A percentile compares a stretch with the other conserved stretches of the same genome.
Evolutionary conservation across 1,284 basidiomycete genomes (phyloP).

Genomic region (Irpex rosettiformis): DNA sequence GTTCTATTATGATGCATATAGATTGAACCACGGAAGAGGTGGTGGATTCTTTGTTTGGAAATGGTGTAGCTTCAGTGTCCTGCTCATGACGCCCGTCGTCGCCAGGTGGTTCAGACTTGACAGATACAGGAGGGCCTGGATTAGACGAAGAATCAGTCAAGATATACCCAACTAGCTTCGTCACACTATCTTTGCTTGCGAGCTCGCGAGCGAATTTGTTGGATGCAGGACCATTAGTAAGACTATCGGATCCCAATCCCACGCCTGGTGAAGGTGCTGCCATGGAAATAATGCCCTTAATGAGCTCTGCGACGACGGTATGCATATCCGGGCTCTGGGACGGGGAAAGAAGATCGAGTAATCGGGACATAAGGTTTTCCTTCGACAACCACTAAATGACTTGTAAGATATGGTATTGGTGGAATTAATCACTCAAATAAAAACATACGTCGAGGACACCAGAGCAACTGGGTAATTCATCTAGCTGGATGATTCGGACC

Average conservation of each 20-base stretch:
- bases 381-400: conserved; percentile 79
- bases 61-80: conserved; percentile 8
- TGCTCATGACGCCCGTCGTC: conserved; percentile 17
- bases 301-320: conserved; percentile 85
- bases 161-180: conserved; percentile 78
- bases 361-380: conserved; percentile 78
- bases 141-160: conserved; percentile 57
- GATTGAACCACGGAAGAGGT: conserved; percentile 88
- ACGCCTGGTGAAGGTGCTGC: conserved; percentile 85
- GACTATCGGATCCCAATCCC: conserved; percentile 55
- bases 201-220: conserved; percentile 91
- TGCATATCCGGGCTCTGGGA: conserved; percentile 78
- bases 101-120: conserved; percentile 13
- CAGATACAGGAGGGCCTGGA: conserved; percentile 9
- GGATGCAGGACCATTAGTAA: conserved; percentile 68
- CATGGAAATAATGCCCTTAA: conserved; percentile 95
- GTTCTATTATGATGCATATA: conserved; percentile 89
- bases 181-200: conserved; percentile 74
- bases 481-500: conserved; percentile 88
- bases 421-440: conserved; percentile 25
- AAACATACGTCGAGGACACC: conserved; percentile 83
- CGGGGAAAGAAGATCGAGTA: conserved; percentile 85
- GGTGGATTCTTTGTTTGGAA: conserved; percentile 74
- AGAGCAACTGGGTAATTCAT: conserved; percentile 79
- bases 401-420: conserved; percentile 31